Percentiles rank a stretch among this genome's conserved stretches.
phyloP scores from a whole-genome alignment of 768 basidiomycete genomes.

The Russula sp. region DNA sequence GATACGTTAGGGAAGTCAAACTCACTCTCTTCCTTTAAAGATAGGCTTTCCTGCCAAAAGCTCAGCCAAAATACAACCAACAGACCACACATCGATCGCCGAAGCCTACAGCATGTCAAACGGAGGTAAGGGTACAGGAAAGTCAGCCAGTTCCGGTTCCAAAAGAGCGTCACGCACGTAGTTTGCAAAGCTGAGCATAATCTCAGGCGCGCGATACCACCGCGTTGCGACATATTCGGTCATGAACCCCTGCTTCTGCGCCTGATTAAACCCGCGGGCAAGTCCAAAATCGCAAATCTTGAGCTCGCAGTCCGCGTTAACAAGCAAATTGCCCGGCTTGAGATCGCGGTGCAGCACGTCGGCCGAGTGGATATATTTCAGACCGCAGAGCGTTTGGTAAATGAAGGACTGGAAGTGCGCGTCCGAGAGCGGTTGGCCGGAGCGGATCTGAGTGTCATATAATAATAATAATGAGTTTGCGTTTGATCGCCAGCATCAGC shows the following conservation, averaged over 20 bases:
- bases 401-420: slow-evolving; percentile 95
- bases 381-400: slow-evolving; percentile 96
- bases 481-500: background rate
- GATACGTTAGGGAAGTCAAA: slow-evolving; percentile 22
- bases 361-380: slow-evolving; percentile 98
- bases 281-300: slow-evolving; percentile 99
- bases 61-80: slow-evolving; percentile 94
- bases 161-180: slow-evolving; percentile 54
- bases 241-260: slow-evolving; percentile 94
- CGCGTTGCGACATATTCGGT: slow-evolving; percentile 99
- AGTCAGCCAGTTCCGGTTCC: background rate
- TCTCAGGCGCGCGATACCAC: slow-evolving; percentile 98
- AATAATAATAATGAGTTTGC: background rate
- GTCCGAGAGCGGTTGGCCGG: slow-evolving; percentile 83
- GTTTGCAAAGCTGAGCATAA: slow-evolving; percentile 96
- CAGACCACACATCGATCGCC: slow-evolving; percentile 93
- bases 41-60: slow-evolving; percentile 91
- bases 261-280: slow-evolving; percentile 88
- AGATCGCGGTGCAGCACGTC: slow-evolving; percentile 97
- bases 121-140: background rate
- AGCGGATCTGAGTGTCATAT: slow-evolving; percentile 57
- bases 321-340: slow-evolving; percentile 91
- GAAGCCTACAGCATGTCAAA: slow-evolving; percentile 60
- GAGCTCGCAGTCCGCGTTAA: slow-evolving; percentile 97
- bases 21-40: slow-evolving; percentile 95